These are phyloP conservation scores for Ramicandelaber brevisporus DNA, from an alignment of 192 early-diverging fungal genomes.

Conservation along the genomic window DNA sequence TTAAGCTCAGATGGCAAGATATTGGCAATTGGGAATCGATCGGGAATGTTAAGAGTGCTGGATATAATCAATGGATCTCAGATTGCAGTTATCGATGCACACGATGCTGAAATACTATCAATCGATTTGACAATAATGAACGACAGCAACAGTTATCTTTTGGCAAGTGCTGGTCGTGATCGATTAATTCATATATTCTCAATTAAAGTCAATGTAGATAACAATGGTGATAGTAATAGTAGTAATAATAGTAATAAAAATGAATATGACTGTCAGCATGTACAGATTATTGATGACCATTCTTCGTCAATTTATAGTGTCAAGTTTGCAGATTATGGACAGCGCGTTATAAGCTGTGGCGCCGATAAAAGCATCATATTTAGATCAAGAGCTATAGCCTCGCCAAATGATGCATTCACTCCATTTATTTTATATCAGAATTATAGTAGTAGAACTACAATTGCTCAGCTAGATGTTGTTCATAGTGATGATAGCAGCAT, in stretches of 20 bases:
- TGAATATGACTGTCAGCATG: conserved; percentile 20
- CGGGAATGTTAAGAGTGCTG: too few relatives aligned
- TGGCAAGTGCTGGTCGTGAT: conserved; percentile 54
- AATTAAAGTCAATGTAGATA: conserved; percentile 4
- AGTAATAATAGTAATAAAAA: neutral
- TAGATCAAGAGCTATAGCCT: conserved; percentile 6
- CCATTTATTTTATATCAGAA: neutral
- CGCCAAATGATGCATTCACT: neutral
- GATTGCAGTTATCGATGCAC: neutral
- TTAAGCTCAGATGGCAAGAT: too few relatives aligned
- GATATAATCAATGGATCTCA: too few relatives aligned
- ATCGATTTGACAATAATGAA: neutral
- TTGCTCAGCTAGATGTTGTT: neutral
- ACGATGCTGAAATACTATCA: neutral
- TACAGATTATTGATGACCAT: conserved; percentile 64
- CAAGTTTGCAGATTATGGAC: conserved; percentile 32
- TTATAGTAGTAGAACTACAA: conserved; percentile 4
- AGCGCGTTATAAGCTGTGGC: conserved; percentile 42
- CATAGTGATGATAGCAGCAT: neutral
- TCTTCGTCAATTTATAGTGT: conserved; percentile 57
- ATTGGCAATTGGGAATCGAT: too few relatives aligned
- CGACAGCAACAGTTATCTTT: conserved; percentile 6
- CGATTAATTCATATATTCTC: conserved; percentile 55
- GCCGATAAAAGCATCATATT: conserved; percentile 69
- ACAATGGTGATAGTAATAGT: neutral